Evolutionary conservation across 805 yeast species (phyloP).

Genomic region (Wickerhamiella galacta): DNA sequence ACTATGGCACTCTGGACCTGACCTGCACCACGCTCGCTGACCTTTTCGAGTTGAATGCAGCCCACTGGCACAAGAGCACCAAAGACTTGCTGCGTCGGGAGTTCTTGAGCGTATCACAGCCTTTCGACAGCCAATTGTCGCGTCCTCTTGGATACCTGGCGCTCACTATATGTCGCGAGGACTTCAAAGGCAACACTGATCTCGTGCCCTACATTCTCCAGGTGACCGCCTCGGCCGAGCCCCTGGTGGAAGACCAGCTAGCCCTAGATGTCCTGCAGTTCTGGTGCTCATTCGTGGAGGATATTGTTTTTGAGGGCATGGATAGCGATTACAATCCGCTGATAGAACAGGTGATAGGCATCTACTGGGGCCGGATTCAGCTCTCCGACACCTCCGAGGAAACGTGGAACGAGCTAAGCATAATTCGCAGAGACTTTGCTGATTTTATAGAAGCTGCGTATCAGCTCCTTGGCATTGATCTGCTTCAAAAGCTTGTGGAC

Average conservation of each 20-base stretch:
- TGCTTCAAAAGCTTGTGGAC: constrained; percentile 29
- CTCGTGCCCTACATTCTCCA: constrained; percentile 8
- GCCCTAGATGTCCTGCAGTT: constrained; percentile 19
- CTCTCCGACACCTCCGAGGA: constrained; percentile 14
- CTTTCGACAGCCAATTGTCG: constrained; percentile 8
- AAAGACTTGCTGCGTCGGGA: no score
- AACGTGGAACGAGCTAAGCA: constrained; percentile 39
- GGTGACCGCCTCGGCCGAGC: constrained; percentile 8
- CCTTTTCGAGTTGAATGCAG: constrained; percentile 9
- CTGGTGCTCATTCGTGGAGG: constrained; percentile 22
- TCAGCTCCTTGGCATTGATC: constrained; percentile 39
- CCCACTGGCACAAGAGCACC: constrained; percentile 5
- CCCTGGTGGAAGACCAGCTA: constrained; percentile 18
- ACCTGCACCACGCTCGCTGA: constrained; percentile 6
- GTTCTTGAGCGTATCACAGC: constrained; percentile 1
- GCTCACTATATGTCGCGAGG: constrained; percentile 9
- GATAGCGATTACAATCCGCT: constrained; percentile 11
- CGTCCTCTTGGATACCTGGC: constrained; percentile 10
- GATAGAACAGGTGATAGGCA: constrained; percentile 34
- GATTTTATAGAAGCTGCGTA: constrained; percentile 63
- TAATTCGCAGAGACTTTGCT: constrained; percentile 55
- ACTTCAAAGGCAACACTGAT: constrained; percentile 5
- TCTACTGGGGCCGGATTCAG: constrained; percentile 56
- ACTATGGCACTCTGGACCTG: constrained; percentile 8
- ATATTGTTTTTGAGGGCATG: constrained; percentile 18